Base-by-base conservation (phyloP, 768 basidiomycete genomes). In the Lentinula edodes region DNA sequence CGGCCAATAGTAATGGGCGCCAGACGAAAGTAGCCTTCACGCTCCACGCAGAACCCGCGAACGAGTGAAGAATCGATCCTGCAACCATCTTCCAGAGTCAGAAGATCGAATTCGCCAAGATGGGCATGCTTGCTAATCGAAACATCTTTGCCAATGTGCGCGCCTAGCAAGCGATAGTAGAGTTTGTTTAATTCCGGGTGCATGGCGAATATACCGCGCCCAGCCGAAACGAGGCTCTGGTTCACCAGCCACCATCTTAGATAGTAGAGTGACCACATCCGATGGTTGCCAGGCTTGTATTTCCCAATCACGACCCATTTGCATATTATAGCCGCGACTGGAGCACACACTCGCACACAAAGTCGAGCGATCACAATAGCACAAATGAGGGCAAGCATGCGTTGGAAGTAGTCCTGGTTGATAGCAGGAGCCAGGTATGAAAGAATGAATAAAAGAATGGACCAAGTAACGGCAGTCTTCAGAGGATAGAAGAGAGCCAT, bases 281-380 rank as follows among this genome's bases (percentile, higher is more conserved):
- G 71, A 62, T 79, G 74, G 1, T 64, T 69, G 7, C 77, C 78
- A 5, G 73, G 68, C 62, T 68, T 74, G 68, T 80, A 78, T 34
- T 67, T 66, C 1, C 80, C 79, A 50, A 82, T 80, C 53, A 80
- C 70, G 43, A 76, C 38, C 79, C 80, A 82, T 57, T 82, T 80
- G 73, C 80, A 78, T 9, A 68, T 12, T 55, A 80, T 80, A 0
- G 79, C 72, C 4, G 66, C 62, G 23, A 80, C 36, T 2, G 80
- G 80, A 28, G 72, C 73, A 28, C 78, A 59, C 42, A 76, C 69
- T 16, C 76, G 71, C 16, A 72, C 71, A 5, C 68, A 60, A 4
- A 77, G 54, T 34, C 78, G 70, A 0, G 77, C 78, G 18, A 66
- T 65, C 20, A 73, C 34, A 55, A 80, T 76, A 0, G 78, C 69